Evolutionary conservation across 106 monocot genomes (phyloP).

Genomic region (Acorus gramineus): DNA sequence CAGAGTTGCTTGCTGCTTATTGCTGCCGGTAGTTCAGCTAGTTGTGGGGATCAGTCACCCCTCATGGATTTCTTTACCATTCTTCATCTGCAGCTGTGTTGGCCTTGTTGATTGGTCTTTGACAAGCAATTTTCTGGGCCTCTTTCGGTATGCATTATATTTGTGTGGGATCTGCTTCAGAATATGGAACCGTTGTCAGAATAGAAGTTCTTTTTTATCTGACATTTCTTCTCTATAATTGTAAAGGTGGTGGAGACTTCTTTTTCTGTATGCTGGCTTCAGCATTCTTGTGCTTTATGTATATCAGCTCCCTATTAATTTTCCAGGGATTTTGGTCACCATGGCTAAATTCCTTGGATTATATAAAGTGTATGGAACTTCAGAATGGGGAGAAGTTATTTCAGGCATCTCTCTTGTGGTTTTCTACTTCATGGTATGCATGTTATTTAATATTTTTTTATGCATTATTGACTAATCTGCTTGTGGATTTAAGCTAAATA

Average conservation of each 20-base stretch:
- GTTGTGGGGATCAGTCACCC: conserved; percentile 86
- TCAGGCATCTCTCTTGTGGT: conserved; percentile 59
- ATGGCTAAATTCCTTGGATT: conserved; percentile 82
- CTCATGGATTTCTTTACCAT: conserved; percentile 86
- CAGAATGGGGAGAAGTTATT: conserved; percentile 71
- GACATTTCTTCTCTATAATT: conserved; percentile 2
- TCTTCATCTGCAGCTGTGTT: conserved; percentile 88
- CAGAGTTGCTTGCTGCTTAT: conserved; percentile 62
- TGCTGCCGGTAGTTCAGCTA: conserved; percentile 76
- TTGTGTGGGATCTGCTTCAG: background rate
- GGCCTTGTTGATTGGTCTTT: conserved; percentile 97
- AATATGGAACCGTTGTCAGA: background rate
- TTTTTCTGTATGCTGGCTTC: conserved; percentile 66
- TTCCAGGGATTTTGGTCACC: conserved; percentile 36
- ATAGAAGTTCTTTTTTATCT: background rate
- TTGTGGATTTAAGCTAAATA: no score
- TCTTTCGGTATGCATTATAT: conserved; percentile 57
- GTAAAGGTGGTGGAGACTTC: conserved; percentile 83
- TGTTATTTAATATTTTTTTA: background rate
- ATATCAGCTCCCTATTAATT: conserved; percentile 71
- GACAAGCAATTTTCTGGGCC: conserved; percentile 87
- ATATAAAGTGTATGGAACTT: conserved; percentile 48
- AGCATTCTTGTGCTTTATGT: conserved; percentile 72
- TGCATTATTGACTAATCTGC: background rate
- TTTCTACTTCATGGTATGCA: conserved; percentile 79